phyloP scores from a whole-genome alignment of 2,329 filamentous ascomycete genomes.

The Phialophora expanda region DNA sequence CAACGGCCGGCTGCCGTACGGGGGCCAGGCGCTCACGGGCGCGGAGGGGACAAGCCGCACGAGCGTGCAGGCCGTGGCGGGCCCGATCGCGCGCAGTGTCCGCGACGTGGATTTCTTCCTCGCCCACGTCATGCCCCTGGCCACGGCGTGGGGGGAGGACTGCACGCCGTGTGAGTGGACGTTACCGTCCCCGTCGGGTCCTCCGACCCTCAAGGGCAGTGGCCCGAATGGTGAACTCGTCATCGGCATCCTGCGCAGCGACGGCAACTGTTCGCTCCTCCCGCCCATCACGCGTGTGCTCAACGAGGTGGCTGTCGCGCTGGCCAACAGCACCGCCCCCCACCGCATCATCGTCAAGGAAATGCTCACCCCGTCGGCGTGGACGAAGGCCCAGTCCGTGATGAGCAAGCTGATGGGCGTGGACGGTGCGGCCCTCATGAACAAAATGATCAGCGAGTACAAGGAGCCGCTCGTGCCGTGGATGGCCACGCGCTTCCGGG shows the following conservation, averaged over 20 bases:
- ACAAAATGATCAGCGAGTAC: conserved; percentile 61
- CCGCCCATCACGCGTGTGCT: conserved; percentile 50
- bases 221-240: conserved; percentile 44
- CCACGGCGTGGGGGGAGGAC: conserved; percentile 59
- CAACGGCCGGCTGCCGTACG: conserved; percentile 56
- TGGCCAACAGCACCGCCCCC: conserved; percentile 31
- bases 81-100: conserved; percentile 49
- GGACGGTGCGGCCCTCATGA: conserved; percentile 62
- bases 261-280: conserved; percentile 47
- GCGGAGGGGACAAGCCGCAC: conserved; percentile 56
- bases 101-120: conserved; percentile 56
- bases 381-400: conserved; percentile 62
- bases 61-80: conserved; percentile 57
- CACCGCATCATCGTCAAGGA: conserved; percentile 61
- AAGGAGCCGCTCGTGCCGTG: conserved; percentile 65
- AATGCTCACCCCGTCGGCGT: conserved; percentile 58
- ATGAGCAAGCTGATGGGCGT: conserved; percentile 64
- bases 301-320: conserved; percentile 46
- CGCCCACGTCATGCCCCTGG: conserved; percentile 56
- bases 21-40: conserved; percentile 57
- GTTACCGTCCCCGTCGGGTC: neutral
- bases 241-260: conserved; percentile 51
- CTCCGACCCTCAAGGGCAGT: conserved; percentile 32
- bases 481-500: conserved; percentile 59
- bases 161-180: conserved; percentile 52